These are phyloP conservation scores for Heterobasidion annosum DNA, from an alignment of 1,284 basidiomycete species.

Conservation along the genomic window DNA sequence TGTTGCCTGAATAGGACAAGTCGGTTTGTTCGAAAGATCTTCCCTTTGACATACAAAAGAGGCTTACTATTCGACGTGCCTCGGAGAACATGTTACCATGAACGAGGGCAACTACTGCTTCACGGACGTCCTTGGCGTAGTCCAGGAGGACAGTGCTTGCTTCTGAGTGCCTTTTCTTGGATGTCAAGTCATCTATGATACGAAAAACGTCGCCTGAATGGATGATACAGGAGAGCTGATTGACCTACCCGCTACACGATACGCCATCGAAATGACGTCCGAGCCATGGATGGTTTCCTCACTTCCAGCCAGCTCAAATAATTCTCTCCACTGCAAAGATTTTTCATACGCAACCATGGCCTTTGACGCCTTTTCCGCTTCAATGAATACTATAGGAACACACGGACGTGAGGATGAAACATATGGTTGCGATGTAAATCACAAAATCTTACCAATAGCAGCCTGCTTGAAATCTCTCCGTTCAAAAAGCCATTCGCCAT, in stretches of 20 bases:
- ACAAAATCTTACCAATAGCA: slow-evolving; percentile 48
- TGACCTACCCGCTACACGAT: slow-evolving; percentile 64
- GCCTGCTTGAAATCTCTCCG: slow-evolving; percentile 79
- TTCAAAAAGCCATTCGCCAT: slow-evolving; percentile 88
- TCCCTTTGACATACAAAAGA: not conserved
- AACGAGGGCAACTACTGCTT: slow-evolving; percentile 69
- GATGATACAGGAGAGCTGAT: not conserved
- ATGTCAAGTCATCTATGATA: slow-evolving; percentile 64
- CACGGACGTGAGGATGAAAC: not conserved
- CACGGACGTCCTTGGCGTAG: slow-evolving; percentile 76
- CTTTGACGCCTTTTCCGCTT: slow-evolving; percentile 54
- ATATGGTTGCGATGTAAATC: not conserved
- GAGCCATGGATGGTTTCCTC: slow-evolving; percentile 31
- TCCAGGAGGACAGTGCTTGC: slow-evolving; percentile 83
- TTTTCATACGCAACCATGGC: slow-evolving; percentile 84
- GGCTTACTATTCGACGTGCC: slow-evolving; percentile 75
- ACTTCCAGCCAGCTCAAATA: slow-evolving; percentile 72
- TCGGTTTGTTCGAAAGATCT: too few relatives aligned
- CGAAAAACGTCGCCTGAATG: not conserved
- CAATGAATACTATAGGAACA: slow-evolving; percentile 52
- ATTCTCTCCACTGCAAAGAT: slow-evolving; percentile 82
- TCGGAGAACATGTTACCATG: slow-evolving; percentile 82
- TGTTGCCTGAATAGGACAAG: slow-evolving; percentile 36
- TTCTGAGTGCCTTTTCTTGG: slow-evolving; percentile 74
- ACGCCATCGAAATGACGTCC: slow-evolving; percentile 54